phyloP scores from a whole-genome alignment of 257 asterid species.

The Marsdenia floribunda region DNA sequence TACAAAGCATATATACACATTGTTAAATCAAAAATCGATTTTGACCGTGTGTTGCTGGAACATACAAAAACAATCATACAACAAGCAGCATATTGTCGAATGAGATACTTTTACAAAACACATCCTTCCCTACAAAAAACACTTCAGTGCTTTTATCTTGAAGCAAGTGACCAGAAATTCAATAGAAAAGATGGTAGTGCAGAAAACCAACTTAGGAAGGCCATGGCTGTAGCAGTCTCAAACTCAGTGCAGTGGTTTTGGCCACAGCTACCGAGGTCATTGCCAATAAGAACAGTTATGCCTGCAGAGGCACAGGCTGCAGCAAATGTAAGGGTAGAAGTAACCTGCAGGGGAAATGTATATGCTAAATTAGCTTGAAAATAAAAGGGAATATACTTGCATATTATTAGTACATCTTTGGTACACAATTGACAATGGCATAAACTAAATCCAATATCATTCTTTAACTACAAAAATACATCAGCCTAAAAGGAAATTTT shows the following conservation, averaged over 20 bases:
- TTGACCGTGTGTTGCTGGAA: not conserved
- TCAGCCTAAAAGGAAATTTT: not conserved
- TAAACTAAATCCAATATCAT: not conserved
- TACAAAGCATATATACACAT: slow-evolving; percentile 19
- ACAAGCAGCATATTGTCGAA: slow-evolving; percentile 7
- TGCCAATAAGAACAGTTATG: slow-evolving; percentile 86
- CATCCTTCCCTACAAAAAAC: not conserved
- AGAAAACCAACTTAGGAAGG: slow-evolving; percentile 91
- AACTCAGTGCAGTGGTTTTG: slow-evolving; percentile 81
- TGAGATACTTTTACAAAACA: not conserved
- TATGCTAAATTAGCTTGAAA: slow-evolving; percentile 13
- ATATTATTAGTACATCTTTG: not conserved
- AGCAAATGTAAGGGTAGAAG: slow-evolving; percentile 84
- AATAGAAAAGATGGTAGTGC: slow-evolving; percentile 78
- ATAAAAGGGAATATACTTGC: too few species aligned
- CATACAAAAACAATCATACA: slow-evolving; percentile 1
- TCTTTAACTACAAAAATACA: not conserved
- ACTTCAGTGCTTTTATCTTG: slow-evolving; percentile 40
- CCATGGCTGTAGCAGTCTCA: slow-evolving; percentile 93
- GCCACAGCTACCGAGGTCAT: slow-evolving; percentile 67
- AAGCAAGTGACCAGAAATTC: slow-evolving; percentile 89
- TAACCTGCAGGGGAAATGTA: slow-evolving; percentile 50
- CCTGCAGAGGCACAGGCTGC: slow-evolving; percentile 99
- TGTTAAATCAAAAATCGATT: not conserved
- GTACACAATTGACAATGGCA: not conserved